Percentiles rank a stretch among this genome's conserved stretches.
phyloP scores from a whole-genome alignment of 371 early-diverging fungal genomes.

The Chytridium lagenaria region DNA sequence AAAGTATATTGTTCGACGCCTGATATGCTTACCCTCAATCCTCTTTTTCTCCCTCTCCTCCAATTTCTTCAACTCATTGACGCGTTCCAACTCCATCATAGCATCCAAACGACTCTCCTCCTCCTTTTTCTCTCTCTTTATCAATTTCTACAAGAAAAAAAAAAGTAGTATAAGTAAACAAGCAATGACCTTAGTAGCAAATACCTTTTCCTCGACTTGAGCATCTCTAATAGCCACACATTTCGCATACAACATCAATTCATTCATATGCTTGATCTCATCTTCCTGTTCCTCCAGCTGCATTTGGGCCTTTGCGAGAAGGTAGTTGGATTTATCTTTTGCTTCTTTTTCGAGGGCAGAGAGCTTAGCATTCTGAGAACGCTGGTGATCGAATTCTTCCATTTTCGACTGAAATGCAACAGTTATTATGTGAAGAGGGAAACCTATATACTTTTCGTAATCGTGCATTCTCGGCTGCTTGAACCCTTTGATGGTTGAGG shows the following conservation, averaged over 20 bases:
- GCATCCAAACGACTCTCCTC: conserved; percentile 60
- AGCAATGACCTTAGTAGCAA: not conserved
- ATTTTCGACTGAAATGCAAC: conserved; percentile 46
- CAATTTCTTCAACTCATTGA: conserved; percentile 55
- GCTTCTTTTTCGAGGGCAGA: conserved; percentile 55
- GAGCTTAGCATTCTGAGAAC: conserved; percentile 53
- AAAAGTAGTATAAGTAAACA: too few species aligned
- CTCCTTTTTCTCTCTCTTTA: conserved; percentile 46
- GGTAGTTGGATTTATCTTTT: conserved; percentile 56
- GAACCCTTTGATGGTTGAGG: conserved; percentile 35
- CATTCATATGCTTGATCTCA: conserved; percentile 66
- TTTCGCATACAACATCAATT: conserved; percentile 65
- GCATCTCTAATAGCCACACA: conserved; percentile 64
- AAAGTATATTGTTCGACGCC: too few species aligned
- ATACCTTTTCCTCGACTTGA: conserved; percentile 62
- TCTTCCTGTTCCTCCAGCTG: conserved; percentile 67
- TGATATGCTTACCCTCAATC: conserved; percentile 52
- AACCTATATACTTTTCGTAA: conserved; percentile 42
- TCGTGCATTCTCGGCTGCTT: conserved; percentile 47
- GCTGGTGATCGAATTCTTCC: conserved; percentile 56
- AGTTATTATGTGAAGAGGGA: conserved; percentile 9
- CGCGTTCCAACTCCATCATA: conserved; percentile 61
- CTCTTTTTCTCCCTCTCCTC: conserved; percentile 53
- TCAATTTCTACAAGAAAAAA: conserved; percentile 60
- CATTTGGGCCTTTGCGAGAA: conserved; percentile 60